phyloP scores from a whole-genome alignment of 2,329 filamentous ascomycete genomes.

The Cordyceps sp. region DNA sequence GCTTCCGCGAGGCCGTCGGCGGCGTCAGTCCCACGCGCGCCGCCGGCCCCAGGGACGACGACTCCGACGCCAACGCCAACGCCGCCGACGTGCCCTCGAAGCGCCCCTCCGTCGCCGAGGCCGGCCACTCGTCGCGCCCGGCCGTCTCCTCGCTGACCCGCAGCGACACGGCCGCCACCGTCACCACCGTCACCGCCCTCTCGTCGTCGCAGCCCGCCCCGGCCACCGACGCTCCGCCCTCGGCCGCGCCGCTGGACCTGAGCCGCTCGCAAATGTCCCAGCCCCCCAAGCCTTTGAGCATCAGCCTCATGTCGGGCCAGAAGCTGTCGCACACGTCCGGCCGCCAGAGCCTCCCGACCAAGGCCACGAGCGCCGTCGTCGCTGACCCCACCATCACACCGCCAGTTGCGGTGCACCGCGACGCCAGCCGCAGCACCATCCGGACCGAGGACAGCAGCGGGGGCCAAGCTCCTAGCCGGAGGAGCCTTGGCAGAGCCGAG shows the following conservation, averaged over 20 bases:
- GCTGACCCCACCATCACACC: slow-evolving; percentile 28
- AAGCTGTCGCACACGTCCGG: slow-evolving; percentile 22
- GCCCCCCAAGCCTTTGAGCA: slow-evolving; percentile 30
- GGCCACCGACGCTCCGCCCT: slow-evolving; percentile 20
- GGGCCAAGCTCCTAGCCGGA: slow-evolving; percentile 18
- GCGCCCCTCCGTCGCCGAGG: slow-evolving; percentile 20
- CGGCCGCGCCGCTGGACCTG: slow-evolving; percentile 18
- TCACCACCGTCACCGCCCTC: slow-evolving; percentile 8
- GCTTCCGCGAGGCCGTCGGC: slow-evolving; percentile 69
- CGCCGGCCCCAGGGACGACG: slow-evolving; percentile 15
- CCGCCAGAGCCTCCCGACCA: slow-evolving; percentile 23
- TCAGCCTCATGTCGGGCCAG: slow-evolving; percentile 25
- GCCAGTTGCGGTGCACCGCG: slow-evolving; percentile 32
- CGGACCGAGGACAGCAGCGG: slow-evolving; percentile 25
- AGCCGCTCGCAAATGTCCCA: slow-evolving; percentile 21
- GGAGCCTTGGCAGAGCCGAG: slow-evolving; percentile 26
- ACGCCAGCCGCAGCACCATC: slow-evolving; percentile 23
- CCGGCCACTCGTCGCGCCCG: slow-evolving; percentile 22
- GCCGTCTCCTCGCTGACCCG: slow-evolving; percentile 23
- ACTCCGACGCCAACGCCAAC: slow-evolving; percentile 13
- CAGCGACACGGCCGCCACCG: slow-evolving; percentile 19
- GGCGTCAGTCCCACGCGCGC: slow-evolving; percentile 33
- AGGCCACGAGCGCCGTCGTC: slow-evolving; percentile 23
- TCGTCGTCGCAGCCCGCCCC: slow-evolving; percentile 12
- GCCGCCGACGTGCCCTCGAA: slow-evolving; percentile 24